phyloP scores from a whole-genome alignment of 2,329 filamentous ascomycete species.

The Calonectria henricotiae region DNA sequence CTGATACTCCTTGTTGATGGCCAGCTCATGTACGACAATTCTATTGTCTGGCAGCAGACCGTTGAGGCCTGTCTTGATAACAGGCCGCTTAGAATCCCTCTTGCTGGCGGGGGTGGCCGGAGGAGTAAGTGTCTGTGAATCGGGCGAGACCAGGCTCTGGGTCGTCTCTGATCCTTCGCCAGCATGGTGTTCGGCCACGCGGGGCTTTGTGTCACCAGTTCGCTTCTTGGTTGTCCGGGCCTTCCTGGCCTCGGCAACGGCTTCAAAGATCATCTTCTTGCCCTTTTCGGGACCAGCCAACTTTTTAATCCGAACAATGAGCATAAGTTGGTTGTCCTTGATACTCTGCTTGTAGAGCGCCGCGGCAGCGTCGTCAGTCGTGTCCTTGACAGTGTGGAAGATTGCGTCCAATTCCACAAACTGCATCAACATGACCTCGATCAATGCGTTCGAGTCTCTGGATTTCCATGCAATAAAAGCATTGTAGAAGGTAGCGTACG shows the following conservation, averaged over 20 bases:
- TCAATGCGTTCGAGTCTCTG: conserved; percentile 82
- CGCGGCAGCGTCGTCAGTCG: conserved; percentile 80
- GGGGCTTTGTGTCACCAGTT: conserved; percentile 79
- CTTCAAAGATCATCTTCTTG: conserved; percentile 81
- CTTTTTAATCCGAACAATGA: conserved; percentile 85
- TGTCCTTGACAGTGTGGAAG: conserved; percentile 86
- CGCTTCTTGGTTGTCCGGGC: conserved; percentile 77
- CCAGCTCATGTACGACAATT: conserved; percentile 83
- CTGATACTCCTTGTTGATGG: conserved; percentile 84
- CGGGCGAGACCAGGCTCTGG: conserved; percentile 59
- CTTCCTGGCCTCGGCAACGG: conserved; percentile 80
- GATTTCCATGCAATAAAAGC: conserved; percentile 90
- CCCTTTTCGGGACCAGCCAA: conserved; percentile 81
- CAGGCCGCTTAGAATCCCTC: conserved; percentile 58
- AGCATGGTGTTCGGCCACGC: conserved; percentile 70
- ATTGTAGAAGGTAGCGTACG: conserved; percentile 82
- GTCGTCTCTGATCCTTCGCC: conserved; percentile 60
- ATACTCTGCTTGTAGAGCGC: conserved; percentile 87
- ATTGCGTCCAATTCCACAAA: conserved; percentile 90
- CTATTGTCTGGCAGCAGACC: conserved; percentile 81
- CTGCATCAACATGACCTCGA: conserved; percentile 89
- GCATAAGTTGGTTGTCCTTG: conserved; percentile 84
- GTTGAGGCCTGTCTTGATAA: conserved; percentile 62
- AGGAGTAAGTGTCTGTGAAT: conserved; percentile 69
- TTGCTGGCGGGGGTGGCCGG: conserved; percentile 67